phyloP scores from a whole-genome alignment of 257 asterid species.

The Eustoma russellianum region DNA sequence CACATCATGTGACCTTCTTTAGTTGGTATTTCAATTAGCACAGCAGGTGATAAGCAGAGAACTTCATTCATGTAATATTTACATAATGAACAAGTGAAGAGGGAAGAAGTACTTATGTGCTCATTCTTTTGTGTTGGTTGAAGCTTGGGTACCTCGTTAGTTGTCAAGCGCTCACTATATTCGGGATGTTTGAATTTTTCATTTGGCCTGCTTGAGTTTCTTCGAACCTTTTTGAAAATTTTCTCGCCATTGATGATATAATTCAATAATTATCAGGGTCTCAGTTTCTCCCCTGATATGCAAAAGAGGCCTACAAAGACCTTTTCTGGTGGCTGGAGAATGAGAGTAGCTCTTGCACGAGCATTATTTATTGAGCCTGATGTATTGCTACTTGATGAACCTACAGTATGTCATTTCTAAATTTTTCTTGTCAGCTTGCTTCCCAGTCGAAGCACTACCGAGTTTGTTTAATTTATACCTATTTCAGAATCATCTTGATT shows the following conservation, averaged over 20 bases:
- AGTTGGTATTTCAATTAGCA: neutral
- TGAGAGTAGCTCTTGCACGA: conserved; percentile 97
- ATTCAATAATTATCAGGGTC: conserved; percentile 52
- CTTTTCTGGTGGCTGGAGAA: conserved; percentile 99
- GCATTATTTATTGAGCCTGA: conserved; percentile 98
- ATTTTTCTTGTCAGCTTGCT: too few species aligned
- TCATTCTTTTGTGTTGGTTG: too few species aligned
- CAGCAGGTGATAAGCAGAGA: neutral
- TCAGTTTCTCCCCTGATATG: conserved; percentile 89
- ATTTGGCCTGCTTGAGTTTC: too few species aligned
- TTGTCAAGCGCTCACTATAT: too few species aligned
- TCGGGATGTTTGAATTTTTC: too few species aligned
- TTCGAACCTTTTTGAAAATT: too few species aligned
- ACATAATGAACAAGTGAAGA: neutral
- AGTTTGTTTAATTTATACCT: conserved; percentile 7
- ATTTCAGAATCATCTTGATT: conserved; percentile 97
- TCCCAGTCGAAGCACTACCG: too few species aligned
- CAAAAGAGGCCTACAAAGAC: conserved; percentile 78
- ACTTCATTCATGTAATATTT: neutral
- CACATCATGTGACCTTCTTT: neutral
- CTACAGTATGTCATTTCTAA: conserved; percentile 51
- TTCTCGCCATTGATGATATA: neutral
- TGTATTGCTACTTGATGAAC: conserved; percentile 89
- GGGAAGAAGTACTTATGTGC: neutral
- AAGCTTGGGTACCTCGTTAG: too few species aligned